These are phyloP conservation scores for Erodium texanum DNA, from an alignment of 441 rosid genomes.

Conservation along the genomic window DNA sequence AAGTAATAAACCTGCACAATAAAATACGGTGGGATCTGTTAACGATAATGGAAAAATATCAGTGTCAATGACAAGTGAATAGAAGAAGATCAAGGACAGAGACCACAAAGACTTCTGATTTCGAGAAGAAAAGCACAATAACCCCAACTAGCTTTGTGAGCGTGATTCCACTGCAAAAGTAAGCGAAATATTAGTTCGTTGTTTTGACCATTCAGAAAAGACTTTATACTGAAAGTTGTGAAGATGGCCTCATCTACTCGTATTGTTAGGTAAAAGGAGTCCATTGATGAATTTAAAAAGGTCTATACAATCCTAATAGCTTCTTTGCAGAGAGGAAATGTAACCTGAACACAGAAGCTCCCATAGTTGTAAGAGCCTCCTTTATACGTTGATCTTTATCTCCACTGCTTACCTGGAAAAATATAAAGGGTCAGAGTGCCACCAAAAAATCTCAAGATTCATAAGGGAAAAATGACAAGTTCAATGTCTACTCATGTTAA, in stretches of 20 bases:
- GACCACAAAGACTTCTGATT: slow-evolving; percentile 95
- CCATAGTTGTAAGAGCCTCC: slow-evolving; percentile 87
- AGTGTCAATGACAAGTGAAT: neutral
- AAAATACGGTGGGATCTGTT: neutral
- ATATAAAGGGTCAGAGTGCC: neutral
- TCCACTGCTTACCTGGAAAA: slow-evolving; percentile 69
- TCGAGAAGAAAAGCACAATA: slow-evolving; percentile 89
- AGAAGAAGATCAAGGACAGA: slow-evolving; percentile 13
- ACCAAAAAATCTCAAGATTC: neutral
- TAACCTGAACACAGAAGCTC: slow-evolving; percentile 97
- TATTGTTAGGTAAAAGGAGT: neutral
- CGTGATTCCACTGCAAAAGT: slow-evolving; percentile 76
- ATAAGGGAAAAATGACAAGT: neutral
- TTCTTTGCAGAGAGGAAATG: slow-evolving; percentile 15
- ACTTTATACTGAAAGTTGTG: too few species aligned
- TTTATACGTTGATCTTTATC: slow-evolving; percentile 67
- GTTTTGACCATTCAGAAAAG: neutral
- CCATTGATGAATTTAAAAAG: neutral
- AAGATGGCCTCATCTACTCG: neutral
- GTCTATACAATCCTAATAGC: neutral
- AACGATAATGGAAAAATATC: neutral
- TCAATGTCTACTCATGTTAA: neutral
- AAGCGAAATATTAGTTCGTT: neutral
- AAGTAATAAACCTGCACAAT: slow-evolving; percentile 81
- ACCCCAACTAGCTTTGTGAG: slow-evolving; percentile 93